Base-by-base conservation (phyloP, 169 alveolate genomes). In the Besnoitia besnoiti region DNA sequence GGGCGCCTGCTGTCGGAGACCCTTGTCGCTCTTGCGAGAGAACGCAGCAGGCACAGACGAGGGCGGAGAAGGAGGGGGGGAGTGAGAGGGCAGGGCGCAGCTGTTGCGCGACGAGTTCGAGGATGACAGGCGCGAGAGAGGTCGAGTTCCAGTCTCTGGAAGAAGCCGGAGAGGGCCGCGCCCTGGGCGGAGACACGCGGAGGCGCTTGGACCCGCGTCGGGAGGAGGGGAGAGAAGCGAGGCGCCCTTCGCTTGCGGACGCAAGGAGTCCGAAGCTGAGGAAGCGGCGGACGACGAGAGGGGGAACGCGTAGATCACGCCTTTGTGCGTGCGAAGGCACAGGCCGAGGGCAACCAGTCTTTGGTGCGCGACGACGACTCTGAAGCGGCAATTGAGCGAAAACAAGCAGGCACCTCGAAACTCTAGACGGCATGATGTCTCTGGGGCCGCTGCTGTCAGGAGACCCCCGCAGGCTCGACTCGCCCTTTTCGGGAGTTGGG, bases 301-400 rank as follows among this genome's bases (percentile, higher is more conserved):
- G 35, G 87, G 59, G 47, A 77, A 77, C 30, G 87, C 87, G 87
- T 77, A 77, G 55, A 77, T 37, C 16, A 77, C 87, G 5, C 87
- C 87, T 30, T 44, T 77, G 87, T 77, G 87, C n/a, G 87, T 77
- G 5, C 55, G 87, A 37, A 77, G 87, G 30, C 87, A 77, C 5
- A 77, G 59, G 33, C 87, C 87, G 10, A 27, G 12, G 37, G 87
- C 87, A 39, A 77, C 59, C 59, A 77, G 49, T 19, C 50, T 0
- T 19, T 27, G 59, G 59, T 42, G 59, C 21, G 87, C 87, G 59
- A 77, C 87, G 16, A 35, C 87, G n/a, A 77, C 44, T 5, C 87
- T 77, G 87, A 2, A 35, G 30, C 10, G n/a, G 30, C n/a, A 10
- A 16, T 49, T 16, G 59, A 16, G n/a, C 24, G 59, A 49, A 49